phyloP scores from a whole-genome alignment of 192 early-diverging fungal genomes.

The Thoreauomyces humboldtii region DNA sequence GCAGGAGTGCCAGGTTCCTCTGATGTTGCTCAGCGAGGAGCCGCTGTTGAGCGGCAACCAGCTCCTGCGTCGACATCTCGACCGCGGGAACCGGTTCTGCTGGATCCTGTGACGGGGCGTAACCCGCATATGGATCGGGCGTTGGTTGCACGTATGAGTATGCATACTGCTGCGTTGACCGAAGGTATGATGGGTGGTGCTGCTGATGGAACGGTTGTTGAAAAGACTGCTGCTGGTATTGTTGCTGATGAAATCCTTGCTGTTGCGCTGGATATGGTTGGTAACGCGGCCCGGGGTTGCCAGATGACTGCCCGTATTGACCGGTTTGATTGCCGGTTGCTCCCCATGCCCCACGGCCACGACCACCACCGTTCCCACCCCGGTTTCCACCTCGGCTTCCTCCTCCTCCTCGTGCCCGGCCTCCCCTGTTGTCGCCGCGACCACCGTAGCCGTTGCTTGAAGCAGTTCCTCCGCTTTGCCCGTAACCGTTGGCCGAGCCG shows the following conservation, averaged over 20 bases:
- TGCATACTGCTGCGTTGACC: not conserved
- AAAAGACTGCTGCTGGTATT: not conserved
- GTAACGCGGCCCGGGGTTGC: not conserved
- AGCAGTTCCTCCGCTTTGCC: too few species aligned
- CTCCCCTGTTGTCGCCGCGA: too few species aligned
- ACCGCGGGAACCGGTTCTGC: too few species aligned
- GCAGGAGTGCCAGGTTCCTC: not conserved
- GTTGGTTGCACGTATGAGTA: not conserved
- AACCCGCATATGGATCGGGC: not conserved
- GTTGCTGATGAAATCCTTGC: not conserved
- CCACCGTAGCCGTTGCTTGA: too few species aligned
- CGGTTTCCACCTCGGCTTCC: not conserved
- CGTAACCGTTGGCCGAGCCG: too few species aligned
- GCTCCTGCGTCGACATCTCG: slow-evolving; percentile 1
- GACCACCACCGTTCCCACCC: not conserved
- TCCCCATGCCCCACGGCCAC: not conserved
- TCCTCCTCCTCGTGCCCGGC: not conserved
- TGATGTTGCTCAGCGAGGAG: slow-evolving; percentile 19
- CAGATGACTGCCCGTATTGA: too few species aligned
- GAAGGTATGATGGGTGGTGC: not conserved
- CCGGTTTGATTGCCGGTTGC: too few species aligned
- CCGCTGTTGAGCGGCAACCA: slow-evolving; percentile 21
- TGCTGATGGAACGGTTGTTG: not conserved
- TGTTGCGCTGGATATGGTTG: not conserved
- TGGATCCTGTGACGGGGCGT: not conserved